These are phyloP conservation scores for Penicillium ucsense DNA, from an alignment of 495 filamentous ascomycete species.

Conservation along the genomic window DNA sequence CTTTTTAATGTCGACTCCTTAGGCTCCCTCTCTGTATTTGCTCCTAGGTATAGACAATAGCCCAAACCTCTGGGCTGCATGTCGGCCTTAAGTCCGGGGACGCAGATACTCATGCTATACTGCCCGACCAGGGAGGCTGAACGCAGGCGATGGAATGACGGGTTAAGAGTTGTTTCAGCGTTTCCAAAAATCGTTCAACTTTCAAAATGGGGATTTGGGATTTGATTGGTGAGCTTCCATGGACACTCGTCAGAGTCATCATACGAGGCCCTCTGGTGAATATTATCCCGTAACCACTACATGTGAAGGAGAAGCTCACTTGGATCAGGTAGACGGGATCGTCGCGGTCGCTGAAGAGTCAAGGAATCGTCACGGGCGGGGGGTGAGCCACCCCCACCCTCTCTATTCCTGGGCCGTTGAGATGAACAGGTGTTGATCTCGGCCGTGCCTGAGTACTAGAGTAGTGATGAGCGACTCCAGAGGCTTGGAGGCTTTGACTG, in stretches of 20 bases:
- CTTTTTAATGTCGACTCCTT: neutral
- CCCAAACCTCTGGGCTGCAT: neutral
- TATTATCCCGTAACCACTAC: no score
- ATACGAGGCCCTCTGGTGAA: no score
- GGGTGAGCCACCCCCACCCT: neutral
- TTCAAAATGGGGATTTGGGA: neutral
- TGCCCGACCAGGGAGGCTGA: neutral
- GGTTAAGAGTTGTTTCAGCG: no score
- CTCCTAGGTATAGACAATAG: no score
- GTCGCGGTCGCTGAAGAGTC: no score
- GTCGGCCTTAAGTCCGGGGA: neutral
- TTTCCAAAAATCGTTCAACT: neutral
- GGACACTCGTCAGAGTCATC: no score
- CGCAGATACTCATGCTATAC: neutral
- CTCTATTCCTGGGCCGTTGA: neutral
- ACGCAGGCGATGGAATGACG: neutral
- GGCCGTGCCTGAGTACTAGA: no score
- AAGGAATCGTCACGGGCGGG: neutral
- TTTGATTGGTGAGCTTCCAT: neutral
- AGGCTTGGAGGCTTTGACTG: no score
- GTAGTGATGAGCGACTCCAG: no score
- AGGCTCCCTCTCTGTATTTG: no score
- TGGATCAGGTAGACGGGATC: no score
- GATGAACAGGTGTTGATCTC: neutral
- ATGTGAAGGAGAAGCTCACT: no score